These are phyloP conservation scores for Pinus albicaulis DNA, from an alignment of 75 land plant species.

Conservation along the genomic window DNA sequence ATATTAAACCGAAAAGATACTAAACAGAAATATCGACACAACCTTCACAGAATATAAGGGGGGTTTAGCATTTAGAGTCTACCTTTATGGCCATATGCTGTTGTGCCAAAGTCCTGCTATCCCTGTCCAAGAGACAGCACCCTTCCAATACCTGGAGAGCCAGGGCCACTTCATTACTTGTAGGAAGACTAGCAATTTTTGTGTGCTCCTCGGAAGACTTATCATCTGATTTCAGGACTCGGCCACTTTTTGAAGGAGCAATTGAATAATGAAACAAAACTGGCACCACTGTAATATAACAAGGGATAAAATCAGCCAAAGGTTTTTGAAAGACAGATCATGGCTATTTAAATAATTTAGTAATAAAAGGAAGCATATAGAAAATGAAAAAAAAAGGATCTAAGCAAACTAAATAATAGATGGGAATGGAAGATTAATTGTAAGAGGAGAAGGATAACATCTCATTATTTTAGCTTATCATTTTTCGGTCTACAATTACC, in stretches of 20 bases:
- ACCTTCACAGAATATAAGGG: neutral
- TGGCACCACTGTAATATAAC: slow-evolving; percentile 65
- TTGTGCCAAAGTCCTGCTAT: slow-evolving; percentile 59
- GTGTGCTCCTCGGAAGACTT: slow-evolving; percentile 48
- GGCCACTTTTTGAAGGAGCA: slow-evolving; percentile 36
- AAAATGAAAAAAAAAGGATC: neutral
- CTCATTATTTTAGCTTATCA: neutral
- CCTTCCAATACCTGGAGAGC: slow-evolving; percentile 92
- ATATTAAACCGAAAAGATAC: neutral
- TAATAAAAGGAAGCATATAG: neutral
- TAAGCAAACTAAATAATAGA: neutral
- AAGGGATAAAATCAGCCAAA: neutral
- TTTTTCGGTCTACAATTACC: neutral
- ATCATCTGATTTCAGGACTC: slow-evolving; percentile 29
- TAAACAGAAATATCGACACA: neutral
- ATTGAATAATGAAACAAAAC: slow-evolving; percentile 76
- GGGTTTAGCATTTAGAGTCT: neutral
- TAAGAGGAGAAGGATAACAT: neutral
- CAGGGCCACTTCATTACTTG: slow-evolving; percentile 73
- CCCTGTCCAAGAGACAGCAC: slow-evolving; percentile 79
- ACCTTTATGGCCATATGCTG: slow-evolving; percentile 72
- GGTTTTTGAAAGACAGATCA: neutral
- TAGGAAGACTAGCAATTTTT: slow-evolving; percentile 72
- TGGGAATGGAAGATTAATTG: neutral
- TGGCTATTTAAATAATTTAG: neutral